A percentile compares a stretch with the other conserved stretches of the same genome.
phyloP scores from a whole-genome alignment of 169 alveolate genomes.

The Eimeria necatrix region DNA sequence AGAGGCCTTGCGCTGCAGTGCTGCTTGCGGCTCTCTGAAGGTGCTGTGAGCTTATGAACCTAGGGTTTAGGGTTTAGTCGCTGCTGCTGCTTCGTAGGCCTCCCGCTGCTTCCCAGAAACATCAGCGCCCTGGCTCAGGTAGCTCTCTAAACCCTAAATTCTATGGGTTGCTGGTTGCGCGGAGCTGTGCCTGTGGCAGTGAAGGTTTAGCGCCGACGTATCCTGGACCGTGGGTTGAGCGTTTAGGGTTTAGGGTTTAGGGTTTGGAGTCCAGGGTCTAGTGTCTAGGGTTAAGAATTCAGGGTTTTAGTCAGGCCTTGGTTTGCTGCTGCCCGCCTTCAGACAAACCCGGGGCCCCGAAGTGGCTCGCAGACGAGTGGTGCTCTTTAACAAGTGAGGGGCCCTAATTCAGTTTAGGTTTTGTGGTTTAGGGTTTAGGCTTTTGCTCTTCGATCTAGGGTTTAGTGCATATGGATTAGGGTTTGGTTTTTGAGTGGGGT shows the following conservation, averaged over 20 bases:
- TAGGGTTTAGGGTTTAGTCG: slow-evolving; percentile 32
- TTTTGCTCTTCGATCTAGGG: slow-evolving; percentile 23
- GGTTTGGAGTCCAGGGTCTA: neutral
- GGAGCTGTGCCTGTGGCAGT: neutral
- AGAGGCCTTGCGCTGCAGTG: neutral
- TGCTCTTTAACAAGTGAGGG: slow-evolving; percentile 23
- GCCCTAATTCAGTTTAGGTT: neutral
- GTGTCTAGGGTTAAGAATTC: slow-evolving; percentile 10
- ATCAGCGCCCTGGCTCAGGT: slow-evolving; percentile 8
- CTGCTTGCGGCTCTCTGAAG: neutral
- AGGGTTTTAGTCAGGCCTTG: neutral
- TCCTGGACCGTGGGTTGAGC: neutral
- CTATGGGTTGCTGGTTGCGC: neutral
- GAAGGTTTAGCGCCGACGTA: too few species aligned
- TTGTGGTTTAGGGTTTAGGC: slow-evolving; percentile 33
- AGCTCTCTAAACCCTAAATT: neutral
- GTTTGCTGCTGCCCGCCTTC: slow-evolving; percentile 6
- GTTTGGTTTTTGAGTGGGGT: neutral
- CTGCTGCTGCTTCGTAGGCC: neutral
- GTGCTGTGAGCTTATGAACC: neutral
- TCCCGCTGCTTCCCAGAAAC: neutral
- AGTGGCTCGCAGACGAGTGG: slow-evolving; percentile 61
- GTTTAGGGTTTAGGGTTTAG: slow-evolving; percentile 19
- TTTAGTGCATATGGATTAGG: neutral
- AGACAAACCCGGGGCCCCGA: neutral